These are phyloP conservation scores for Sphaerosporella brunnea DNA, from an alignment of 495 filamentous ascomycete species.

Conservation along the genomic window DNA sequence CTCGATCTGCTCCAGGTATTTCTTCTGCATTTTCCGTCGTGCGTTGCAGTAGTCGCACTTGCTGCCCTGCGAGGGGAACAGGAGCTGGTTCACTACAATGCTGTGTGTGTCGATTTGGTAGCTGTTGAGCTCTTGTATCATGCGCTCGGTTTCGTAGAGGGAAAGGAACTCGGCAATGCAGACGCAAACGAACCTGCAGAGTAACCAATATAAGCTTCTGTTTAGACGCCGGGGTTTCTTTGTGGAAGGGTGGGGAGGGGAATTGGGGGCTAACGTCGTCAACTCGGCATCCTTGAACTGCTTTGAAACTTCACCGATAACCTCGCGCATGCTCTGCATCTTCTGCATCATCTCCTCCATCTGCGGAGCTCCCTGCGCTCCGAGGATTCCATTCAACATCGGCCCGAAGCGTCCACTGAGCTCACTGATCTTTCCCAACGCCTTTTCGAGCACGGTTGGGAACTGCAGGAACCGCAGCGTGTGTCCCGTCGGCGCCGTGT, in stretches of 20 bases:
- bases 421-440: conserved; percentile 87
- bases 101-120: conserved; percentile 92
- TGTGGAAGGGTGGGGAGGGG: too few species aligned
- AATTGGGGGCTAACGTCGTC: conserved; percentile 40
- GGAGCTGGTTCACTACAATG: conserved; percentile 94
- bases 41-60: conserved; percentile 92
- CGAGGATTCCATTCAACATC: conserved; percentile 84
- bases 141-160: conserved; percentile 94
- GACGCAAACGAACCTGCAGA: conserved; percentile 64
- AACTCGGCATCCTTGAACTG: conserved; percentile 95
- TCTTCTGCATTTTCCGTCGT: conserved; percentile 95
- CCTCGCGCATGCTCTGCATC: conserved; percentile 79
- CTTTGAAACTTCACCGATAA: conserved; percentile 86
- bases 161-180: conserved; percentile 96
- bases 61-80: conserved; percentile 76
- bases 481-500: conserved; percentile 97
- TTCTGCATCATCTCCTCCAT: conserved; percentile 82
- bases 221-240: too few species aligned
- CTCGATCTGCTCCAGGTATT: conserved; percentile 96
- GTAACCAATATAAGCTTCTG: background rate
- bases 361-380: conserved; percentile 56
- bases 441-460: conserved; percentile 94
- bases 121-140: conserved; percentile 71
- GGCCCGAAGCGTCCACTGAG: conserved; percentile 87
- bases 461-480: conserved; percentile 98